Conservation (phyloP, 805 yeast species). For the Cyberlindnera euphorbiae region DNA sequence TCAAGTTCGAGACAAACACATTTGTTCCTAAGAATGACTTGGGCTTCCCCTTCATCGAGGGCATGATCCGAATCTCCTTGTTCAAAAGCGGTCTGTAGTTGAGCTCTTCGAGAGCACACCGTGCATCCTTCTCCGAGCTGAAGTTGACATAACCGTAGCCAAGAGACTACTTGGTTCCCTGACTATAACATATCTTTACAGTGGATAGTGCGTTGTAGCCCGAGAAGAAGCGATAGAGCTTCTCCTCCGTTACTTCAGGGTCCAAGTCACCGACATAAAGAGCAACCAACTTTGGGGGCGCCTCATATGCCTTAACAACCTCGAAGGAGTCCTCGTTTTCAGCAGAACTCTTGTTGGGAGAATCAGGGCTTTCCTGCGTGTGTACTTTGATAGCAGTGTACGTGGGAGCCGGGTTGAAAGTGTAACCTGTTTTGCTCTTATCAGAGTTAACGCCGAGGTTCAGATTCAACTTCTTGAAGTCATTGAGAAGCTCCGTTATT, state of each 20-base stretch:
- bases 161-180: conserved; percentile 49
- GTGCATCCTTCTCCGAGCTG: conserved; percentile 44
- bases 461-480: conserved; percentile 23
- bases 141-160: conserved; percentile 76
- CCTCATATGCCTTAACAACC: conserved; percentile 13
- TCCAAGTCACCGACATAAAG: conserved; percentile 63
- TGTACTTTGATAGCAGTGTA: no score
- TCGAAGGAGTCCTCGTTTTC: conserved; percentile 17
- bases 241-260: conserved; percentile 43
- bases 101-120: conserved; percentile 49
- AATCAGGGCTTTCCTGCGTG: no score
- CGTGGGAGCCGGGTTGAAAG: no score
- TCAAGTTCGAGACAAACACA: conserved; percentile 43
- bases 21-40: conserved; percentile 40
- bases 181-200: conserved; percentile 56
- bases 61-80: conserved; percentile 51
- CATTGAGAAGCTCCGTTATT: conserved; percentile 24
- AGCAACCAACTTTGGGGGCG: conserved; percentile 13
- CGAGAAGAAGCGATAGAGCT: conserved; percentile 40
- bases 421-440: no score
- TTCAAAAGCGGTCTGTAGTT: conserved; percentile 41
- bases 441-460: no score
- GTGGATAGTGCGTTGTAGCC: conserved; percentile 44
- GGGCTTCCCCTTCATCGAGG: conserved; percentile 44
- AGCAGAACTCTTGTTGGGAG: conserved; percentile 1